Evolutionary conservation across 2,329 filamentous ascomycete genomes (phyloP), one percentile per base, ranked within the genome.

Genomic region (Aspergillus ruber): DNA sequence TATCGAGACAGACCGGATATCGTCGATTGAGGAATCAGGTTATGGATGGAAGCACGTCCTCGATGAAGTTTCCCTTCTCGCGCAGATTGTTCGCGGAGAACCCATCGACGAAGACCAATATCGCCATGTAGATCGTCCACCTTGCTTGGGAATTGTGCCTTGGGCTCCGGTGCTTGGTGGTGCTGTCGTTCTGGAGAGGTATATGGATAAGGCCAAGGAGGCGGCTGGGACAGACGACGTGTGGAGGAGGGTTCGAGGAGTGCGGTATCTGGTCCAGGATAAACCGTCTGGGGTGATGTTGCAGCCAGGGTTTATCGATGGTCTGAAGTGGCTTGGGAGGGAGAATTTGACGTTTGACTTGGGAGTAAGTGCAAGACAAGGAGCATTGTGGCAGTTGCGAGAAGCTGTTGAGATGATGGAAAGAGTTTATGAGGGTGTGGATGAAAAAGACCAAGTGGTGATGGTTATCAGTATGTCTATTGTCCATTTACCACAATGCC

Each of bases 151-250:
- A 0, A 80, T 90, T 53, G 78, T 96, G 3, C 83, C 88, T 1
- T 96, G 88, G 88, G 90, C 89, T n/a, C 90, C 90, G 0, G 64
- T 96, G 43, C 80, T 86, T 8, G 80, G 82, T 38, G 82, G 86
- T 0, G 63, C 77, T 0, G 72, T 66, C 5, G 76, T 74, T 0
- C 68, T 96, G 62, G 71, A 79, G 52, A 67, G 70, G 52, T 96
- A 94, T 65, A 72, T 95, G 5, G 67, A 67, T 0, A 61, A 75
- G 13, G 86, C 82, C 2, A 72, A 82, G 62, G 71, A 80, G 45
- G 53, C 61, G 51, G 51, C 58, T 1, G 73, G 72, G 46, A 83
- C 84, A 0, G 86, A 85, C 38, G 63, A 65, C 41, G 76, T 79
- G 13, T 93, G 82, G 83, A 58, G 60, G 40, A 82, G 81, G 65